These are phyloP conservation scores for Saccharomycopsis guyanensis DNA, from an alignment of 805 yeast genomes.

Conservation along the genomic window DNA sequence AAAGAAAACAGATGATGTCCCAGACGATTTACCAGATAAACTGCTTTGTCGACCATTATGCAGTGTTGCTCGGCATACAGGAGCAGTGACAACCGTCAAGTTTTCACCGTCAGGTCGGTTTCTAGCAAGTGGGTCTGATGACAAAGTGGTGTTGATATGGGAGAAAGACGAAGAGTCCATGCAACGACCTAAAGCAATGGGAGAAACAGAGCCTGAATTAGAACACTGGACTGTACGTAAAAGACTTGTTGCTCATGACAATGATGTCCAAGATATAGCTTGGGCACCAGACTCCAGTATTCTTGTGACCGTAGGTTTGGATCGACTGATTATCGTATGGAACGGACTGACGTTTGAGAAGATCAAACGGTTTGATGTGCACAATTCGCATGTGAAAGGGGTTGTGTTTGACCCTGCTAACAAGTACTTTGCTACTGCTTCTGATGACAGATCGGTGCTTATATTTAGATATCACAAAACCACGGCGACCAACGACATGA, in stretches of 20 bases:
- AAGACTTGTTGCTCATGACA: conserved; percentile 92
- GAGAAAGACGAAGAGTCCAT: conserved; percentile 72
- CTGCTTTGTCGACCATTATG: conserved; percentile 56
- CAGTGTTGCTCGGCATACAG: conserved; percentile 91
- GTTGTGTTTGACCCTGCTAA: conserved; percentile 97
- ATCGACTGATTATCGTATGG: conserved; percentile 90
- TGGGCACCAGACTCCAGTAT: conserved; percentile 96
- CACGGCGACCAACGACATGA: conserved; percentile 50
- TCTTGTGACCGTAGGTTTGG: conserved; percentile 89
- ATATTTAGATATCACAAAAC: conserved; percentile 78
- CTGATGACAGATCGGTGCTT: conserved; percentile 89
- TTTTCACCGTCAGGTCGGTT: conserved; percentile 90
- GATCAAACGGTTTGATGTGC: conserved; percentile 82
- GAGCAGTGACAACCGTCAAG: conserved; percentile 90
- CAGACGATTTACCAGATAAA: conserved; percentile 25
- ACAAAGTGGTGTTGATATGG: conserved; percentile 86
- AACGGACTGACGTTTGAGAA: conserved; percentile 87
- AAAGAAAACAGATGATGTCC: background rate
- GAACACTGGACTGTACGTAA: conserved; percentile 95
- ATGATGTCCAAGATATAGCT: conserved; percentile 94
- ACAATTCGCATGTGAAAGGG: conserved; percentile 93
- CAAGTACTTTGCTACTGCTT: conserved; percentile 93
- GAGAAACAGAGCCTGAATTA: conserved; percentile 58
- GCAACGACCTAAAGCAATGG: conserved; percentile 49
- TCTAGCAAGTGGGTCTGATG: conserved; percentile 93